Conservation (phyloP, 2,329 filamentous ascomycete species). For the Cladosporium cucumerinum region DNA sequence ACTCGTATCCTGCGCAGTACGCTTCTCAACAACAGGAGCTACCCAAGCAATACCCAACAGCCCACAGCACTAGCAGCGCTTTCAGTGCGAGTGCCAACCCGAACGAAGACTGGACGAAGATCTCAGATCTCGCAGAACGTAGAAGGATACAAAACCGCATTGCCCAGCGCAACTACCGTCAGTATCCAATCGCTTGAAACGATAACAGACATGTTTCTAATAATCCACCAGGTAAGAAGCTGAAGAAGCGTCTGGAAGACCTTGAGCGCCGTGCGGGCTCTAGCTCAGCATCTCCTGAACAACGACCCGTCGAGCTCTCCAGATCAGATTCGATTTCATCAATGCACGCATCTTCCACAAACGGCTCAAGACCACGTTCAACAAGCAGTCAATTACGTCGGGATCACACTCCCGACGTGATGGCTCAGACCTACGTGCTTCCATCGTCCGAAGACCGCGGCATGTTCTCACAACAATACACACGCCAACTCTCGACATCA, state of each 20-base stretch:
- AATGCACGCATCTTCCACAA: slow-evolving; percentile 14
- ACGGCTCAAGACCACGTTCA: slow-evolving; percentile 27
- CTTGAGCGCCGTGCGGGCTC: slow-evolving; percentile 73
- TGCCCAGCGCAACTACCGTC: slow-evolving; percentile 95
- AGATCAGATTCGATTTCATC: slow-evolving; percentile 23
- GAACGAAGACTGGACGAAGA: slow-evolving; percentile 99
- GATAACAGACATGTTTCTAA: background rate
- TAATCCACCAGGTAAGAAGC: slow-evolving; percentile 69
- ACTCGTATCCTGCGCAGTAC: slow-evolving; percentile 40
- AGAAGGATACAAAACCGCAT: slow-evolving; percentile 95
- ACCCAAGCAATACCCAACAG: slow-evolving; percentile 63
- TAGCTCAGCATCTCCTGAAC: slow-evolving; percentile 58
- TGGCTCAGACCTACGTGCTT: slow-evolving; percentile 31
- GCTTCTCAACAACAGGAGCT: slow-evolving; percentile 39
- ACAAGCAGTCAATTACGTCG: slow-evolving; percentile 23
- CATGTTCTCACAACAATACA: slow-evolving; percentile 64
- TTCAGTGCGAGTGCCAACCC: slow-evolving; percentile 93
- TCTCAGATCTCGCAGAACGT: slow-evolving; percentile 92
- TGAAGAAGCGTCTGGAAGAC: slow-evolving; percentile 84
- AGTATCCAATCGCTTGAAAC: slow-evolving; percentile 36
- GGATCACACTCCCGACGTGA: slow-evolving; percentile 23
- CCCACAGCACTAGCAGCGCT: slow-evolving; percentile 82
- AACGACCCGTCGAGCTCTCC: slow-evolving; percentile 53
- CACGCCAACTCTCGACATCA: slow-evolving; percentile 66
- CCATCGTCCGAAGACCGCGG: slow-evolving; percentile 55